A percentile compares a stretch with the other conserved stretches of the same genome.
Evolutionary conservation across 2,329 filamentous ascomycete species (phyloP).

Genomic region (Grosmannia serpens): DNA sequence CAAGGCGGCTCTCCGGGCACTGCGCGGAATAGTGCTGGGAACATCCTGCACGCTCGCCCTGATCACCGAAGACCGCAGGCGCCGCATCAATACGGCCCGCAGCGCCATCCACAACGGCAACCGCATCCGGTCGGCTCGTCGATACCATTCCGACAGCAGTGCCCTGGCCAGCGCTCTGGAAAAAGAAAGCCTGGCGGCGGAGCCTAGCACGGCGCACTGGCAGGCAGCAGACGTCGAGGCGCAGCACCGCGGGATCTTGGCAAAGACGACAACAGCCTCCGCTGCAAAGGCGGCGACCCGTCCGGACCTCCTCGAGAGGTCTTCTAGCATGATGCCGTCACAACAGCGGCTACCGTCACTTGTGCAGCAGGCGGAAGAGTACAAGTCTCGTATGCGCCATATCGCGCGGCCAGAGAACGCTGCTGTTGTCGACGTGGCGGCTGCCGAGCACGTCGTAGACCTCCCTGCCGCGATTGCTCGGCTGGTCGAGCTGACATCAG

Average conservation of each 20-base stretch:
- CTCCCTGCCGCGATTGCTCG: not conserved
- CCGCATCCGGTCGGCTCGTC: constrained; percentile 25
- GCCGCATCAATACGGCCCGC: constrained; percentile 29
- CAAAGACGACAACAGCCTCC: not conserved
- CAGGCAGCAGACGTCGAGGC: not conserved
- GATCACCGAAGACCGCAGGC: constrained; percentile 32
- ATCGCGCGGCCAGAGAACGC: not conserved
- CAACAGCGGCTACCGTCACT: not conserved
- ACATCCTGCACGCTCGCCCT: constrained; percentile 33
- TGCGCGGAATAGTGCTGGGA: constrained; percentile 31
- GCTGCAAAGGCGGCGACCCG: not conserved
- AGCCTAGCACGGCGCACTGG: constrained; percentile 5
- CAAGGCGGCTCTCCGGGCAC: constrained; percentile 31
- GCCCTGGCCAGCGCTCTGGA: constrained; percentile 14
- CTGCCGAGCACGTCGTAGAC: not conserved
- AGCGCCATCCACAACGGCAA: constrained; percentile 27
- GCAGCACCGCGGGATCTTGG: not conserved
- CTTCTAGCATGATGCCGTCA: not conserved
- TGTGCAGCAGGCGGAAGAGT: constrained; percentile 1
- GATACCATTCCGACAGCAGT: constrained; percentile 23
- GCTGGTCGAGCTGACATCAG: not conserved
- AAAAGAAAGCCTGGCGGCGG: constrained; percentile 12
- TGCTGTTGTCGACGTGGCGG: not conserved
- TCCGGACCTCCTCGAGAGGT: not conserved
- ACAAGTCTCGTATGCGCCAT: not conserved